Conservation (phyloP, 768 basidiomycete species). For the Russula griseocarnosa region DNA sequence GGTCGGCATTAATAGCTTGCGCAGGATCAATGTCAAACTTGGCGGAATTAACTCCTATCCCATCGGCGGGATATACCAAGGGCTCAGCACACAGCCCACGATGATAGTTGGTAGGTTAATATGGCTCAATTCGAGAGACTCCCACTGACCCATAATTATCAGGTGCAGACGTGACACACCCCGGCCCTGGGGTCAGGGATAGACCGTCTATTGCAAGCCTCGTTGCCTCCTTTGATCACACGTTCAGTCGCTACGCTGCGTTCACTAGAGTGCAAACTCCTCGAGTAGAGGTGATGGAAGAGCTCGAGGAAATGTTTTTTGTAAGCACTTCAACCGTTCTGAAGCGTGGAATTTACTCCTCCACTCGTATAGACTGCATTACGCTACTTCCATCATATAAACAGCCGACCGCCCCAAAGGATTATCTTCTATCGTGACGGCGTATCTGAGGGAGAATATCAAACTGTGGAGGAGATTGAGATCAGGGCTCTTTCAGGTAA, state of each 20-base stretch:
- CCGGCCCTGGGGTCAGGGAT: constrained; percentile 49
- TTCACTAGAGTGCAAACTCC: constrained; percentile 33
- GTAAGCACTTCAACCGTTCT: constrained; percentile 27
- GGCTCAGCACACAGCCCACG: constrained; percentile 18
- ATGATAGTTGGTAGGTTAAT: constrained; percentile 33
- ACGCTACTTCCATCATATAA: constrained; percentile 9
- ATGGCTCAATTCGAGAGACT: constrained; percentile 31
- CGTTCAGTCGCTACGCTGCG: constrained; percentile 44
- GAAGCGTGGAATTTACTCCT: neutral
- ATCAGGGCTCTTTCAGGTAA: constrained; percentile 34
- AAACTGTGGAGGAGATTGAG: constrained; percentile 41
- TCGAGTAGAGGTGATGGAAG: constrained; percentile 35
- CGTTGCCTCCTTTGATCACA: constrained; percentile 51
- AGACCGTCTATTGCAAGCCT: constrained; percentile 58
- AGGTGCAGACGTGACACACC: constrained; percentile 53
- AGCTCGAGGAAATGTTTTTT: constrained; percentile 34
- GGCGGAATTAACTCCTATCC: constrained; percentile 37
- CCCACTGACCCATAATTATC: neutral
- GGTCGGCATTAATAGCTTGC: neutral
- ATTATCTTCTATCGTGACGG: constrained; percentile 42
- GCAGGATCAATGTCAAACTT: constrained; percentile 41
- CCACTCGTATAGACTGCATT: constrained; percentile 4
- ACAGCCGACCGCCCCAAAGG: neutral
- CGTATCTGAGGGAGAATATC: constrained; percentile 52
- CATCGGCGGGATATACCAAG: constrained; percentile 18